Conservation (phyloP, 805 yeast genomes). For the Starmerella lactis-condensi region DNA sequence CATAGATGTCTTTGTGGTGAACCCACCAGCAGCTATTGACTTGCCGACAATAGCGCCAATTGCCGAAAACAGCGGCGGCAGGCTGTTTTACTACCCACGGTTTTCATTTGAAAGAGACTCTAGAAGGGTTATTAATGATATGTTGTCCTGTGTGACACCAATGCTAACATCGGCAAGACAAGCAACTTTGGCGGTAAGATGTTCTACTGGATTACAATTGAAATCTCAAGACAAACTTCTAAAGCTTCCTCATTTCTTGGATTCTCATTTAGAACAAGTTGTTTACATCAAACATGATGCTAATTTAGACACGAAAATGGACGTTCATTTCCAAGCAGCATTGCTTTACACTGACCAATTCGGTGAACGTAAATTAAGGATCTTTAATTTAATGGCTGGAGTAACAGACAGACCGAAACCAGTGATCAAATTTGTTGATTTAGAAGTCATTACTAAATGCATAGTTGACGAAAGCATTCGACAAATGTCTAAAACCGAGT, state of each 20-base stretch:
- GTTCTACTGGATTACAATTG: constrained; percentile 73
- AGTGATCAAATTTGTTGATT: constrained; percentile 64
- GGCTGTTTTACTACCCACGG: constrained; percentile 41
- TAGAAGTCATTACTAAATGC: constrained; percentile 42
- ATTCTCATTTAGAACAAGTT: constrained; percentile 45
- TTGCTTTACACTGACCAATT: constrained; percentile 44
- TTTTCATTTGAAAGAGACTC: constrained; percentile 58
- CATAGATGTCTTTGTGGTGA: constrained; percentile 54
- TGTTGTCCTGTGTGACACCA: constrained; percentile 7
- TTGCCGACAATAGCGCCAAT: constrained; percentile 54
- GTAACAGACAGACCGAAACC: constrained; percentile 57
- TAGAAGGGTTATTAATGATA: constrained; percentile 38
- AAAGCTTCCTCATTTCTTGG: constrained; percentile 51
- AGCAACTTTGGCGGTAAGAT: constrained; percentile 66
- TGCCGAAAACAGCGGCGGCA: constrained; percentile 54
- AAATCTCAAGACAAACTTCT: no score
- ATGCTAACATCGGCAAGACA: constrained; percentile 45
- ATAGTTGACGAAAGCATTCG: constrained; percentile 33
- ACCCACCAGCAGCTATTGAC: constrained; percentile 42
- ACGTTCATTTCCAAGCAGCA: constrained; percentile 84
- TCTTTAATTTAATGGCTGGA: constrained; percentile 66
- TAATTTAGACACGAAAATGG: constrained; percentile 42
- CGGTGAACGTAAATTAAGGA: constrained; percentile 70
- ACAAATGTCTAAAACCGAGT: constrained; percentile 1
- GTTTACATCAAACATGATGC: constrained; percentile 65